Evolutionary conservation across 2,329 filamentous ascomycete genomes (phyloP).

Genomic region (Parascedosporium putredinis): DNA sequence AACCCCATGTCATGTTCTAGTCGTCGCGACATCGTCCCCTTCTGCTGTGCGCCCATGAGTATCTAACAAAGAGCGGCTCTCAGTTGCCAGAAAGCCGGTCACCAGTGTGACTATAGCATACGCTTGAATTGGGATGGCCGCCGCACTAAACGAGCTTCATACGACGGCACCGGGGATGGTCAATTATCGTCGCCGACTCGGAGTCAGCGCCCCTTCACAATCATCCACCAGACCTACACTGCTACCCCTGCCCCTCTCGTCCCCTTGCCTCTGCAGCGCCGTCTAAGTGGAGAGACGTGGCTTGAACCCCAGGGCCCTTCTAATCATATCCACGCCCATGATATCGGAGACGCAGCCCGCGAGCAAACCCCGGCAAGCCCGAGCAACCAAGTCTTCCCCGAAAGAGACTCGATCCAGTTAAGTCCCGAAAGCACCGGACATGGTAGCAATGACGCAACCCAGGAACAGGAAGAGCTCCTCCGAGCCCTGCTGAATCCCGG

Average conservation of each 20-base stretch:
- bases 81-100: slow-evolving; percentile 58
- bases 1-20: neutral
- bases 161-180: slow-evolving; percentile 7
- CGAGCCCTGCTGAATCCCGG: neutral
- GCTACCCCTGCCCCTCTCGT: neutral
- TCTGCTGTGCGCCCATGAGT: neutral
- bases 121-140: slow-evolving; percentile 73
- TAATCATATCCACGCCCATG: neutral
- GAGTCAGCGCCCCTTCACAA: slow-evolving; percentile 22
- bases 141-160: slow-evolving; percentile 14
- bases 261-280: neutral
- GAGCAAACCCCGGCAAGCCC: neutral
- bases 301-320: neutral
- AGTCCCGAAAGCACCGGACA: neutral
- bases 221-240: slow-evolving; percentile 21
- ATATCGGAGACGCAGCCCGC: neutral
- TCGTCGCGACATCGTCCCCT: neutral
- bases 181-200: slow-evolving; percentile 16
- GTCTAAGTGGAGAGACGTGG: slow-evolving; percentile 1
- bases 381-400: neutral
- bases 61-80: slow-evolving; percentile 3
- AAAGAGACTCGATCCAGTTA: neutral
- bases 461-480: neutral
- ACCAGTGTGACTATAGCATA: slow-evolving; percentile 71
- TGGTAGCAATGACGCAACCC: neutral